Conservation (phyloP, 768 basidiomycete genomes). For the Pleurotus eryngii region DNA sequence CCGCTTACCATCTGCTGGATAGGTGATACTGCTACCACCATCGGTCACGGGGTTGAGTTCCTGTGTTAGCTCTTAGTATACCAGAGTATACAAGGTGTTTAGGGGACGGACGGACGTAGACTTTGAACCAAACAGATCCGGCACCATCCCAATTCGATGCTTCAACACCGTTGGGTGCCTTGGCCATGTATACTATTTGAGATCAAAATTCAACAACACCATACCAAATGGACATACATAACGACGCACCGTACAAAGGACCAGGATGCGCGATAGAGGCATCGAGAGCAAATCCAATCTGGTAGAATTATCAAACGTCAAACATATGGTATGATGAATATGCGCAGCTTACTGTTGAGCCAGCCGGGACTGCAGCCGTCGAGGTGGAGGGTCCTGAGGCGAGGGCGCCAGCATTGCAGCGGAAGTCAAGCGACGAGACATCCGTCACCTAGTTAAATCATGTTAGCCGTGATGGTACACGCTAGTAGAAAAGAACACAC, state of each 20-base stretch:
- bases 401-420: slow-evolving; percentile 36
- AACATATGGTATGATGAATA: no score
- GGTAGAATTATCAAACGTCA: slow-evolving; percentile 17
- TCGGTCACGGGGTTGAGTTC: slow-evolving; percentile 42
- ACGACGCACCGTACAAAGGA: slow-evolving; percentile 21
- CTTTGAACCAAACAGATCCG: slow-evolving; percentile 48
- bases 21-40: slow-evolving; percentile 42
- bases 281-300: slow-evolving; percentile 39
- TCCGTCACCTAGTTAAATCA: slow-evolving; percentile 34
- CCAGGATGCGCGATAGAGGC: slow-evolving; percentile 45
- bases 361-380: slow-evolving; percentile 39
- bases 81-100: no score
- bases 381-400: slow-evolving; percentile 30
- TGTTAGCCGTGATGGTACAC: neutral
- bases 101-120: neutral
- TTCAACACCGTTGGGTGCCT: slow-evolving; percentile 32
- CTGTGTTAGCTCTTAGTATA: neutral
- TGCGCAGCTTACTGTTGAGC: slow-evolving; percentile 24
- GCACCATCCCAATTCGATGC: slow-evolving; percentile 38
- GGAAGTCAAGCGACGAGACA: slow-evolving; percentile 41
- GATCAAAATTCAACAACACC: slow-evolving; percentile 11
- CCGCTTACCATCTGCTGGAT: slow-evolving; percentile 38
- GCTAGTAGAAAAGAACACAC: slow-evolving; percentile 18
- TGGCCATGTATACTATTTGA: slow-evolving; percentile 30
- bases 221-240: neutral